Base-by-base conservation (phyloP, 495 filamentous ascomycete species). In the Podospora didyma region DNA sequence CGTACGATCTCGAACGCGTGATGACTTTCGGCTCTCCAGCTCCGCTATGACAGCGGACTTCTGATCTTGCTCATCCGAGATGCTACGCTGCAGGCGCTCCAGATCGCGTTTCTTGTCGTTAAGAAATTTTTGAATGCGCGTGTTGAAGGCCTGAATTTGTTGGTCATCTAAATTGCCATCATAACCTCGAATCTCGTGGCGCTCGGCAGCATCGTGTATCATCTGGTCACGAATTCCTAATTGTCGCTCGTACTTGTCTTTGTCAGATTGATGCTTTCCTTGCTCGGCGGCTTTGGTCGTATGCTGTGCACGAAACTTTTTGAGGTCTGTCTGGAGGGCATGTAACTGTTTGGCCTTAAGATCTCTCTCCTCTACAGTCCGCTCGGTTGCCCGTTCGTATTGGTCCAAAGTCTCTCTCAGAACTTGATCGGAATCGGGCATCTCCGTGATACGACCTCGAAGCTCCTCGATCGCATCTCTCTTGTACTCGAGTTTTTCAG, bases 121-220 rank as follows among this genome's bases (percentile, higher is more conserved):
- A 6, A 86, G 73, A 41, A 89, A 74, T 62, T 84, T 90, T n/a
- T 79, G 77, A 46, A 97, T 81, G 59, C 86, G 86, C 24, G 82
- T 82, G 70, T 90, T 88, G 69, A 96, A 97, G 24, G 85, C 79
- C 22, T 81, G 72, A 23, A 96, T 85, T 41, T 86, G 82, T 3
- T 71, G 71, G 54, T 95, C 90, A 50, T 87, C 85, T 50, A 96
- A 71, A 39, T 91, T 83, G 10, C 81, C 81, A 51, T 96, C 89
- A 62, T 89, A 93, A 0, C 92, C 92, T 20, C 88, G 85, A 53
- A 97, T 87, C 54, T 83, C 86, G 67, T 97, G 90, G n/a, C 74
- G 76, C 24, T 85, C 80, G 17, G 92, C 88, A 44, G 88, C 82
- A 11, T 95, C 86, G 59, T 82, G 89, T 56, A 97, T 85, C 69